Conservation (phyloP, 2,329 filamentous ascomycete species). For the Pezicula carpinea region DNA sequence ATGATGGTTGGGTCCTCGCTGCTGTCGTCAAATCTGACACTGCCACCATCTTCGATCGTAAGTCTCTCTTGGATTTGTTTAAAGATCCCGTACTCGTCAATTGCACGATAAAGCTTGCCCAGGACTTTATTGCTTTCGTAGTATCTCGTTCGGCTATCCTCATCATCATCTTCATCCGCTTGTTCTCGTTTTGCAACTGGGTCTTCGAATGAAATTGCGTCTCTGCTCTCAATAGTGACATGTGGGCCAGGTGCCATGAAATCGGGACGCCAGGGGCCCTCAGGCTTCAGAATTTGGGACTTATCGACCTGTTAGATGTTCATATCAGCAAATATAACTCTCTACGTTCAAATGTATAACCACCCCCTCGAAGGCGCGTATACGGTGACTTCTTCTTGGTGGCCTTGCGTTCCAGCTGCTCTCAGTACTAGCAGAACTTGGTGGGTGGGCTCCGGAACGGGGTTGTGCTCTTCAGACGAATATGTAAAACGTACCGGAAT, state of each 20-base stretch:
- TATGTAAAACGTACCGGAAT: constrained; percentile 40
- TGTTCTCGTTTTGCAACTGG: constrained; percentile 23
- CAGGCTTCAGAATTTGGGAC: constrained; percentile 13
- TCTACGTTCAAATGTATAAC: too few species aligned
- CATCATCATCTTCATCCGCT: constrained; percentile 43
- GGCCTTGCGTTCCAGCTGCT: too few species aligned
- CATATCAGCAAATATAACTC: not conserved
- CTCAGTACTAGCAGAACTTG: too few species aligned
- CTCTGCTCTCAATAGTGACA: constrained; percentile 34
- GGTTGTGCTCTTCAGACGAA: too few species aligned
- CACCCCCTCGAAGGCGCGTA: not conserved
- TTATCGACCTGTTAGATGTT: constrained; percentile 19
- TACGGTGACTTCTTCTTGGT: not conserved
- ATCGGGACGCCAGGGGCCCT: constrained; percentile 37
- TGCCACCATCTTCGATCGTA: not conserved
- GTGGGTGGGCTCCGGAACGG: too few species aligned
- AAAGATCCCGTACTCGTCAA: constrained; percentile 67
- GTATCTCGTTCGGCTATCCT: constrained; percentile 45
- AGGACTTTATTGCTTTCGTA: constrained; percentile 66
- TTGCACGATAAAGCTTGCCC: constrained; percentile 64
- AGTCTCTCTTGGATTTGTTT: constrained; percentile 21
- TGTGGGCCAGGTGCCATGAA: constrained; percentile 48
- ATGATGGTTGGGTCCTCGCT: constrained; percentile 18
- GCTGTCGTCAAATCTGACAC: constrained; percentile 1
- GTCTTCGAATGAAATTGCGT: constrained; percentile 18